Base-by-base conservation (phyloP, 805 yeast genomes). In the Cyberlindnera euphorbiiphila region DNA sequence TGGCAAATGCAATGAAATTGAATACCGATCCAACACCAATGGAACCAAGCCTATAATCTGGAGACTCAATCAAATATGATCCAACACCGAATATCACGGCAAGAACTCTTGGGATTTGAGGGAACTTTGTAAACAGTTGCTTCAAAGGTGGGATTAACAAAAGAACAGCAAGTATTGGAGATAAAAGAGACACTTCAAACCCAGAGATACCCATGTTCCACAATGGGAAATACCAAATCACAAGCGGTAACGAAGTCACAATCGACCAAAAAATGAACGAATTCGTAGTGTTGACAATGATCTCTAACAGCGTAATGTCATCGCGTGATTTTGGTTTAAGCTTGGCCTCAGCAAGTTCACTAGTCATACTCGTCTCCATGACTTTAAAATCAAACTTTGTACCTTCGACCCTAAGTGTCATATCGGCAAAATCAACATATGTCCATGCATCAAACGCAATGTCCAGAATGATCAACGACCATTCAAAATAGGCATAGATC, bases 151-250 rank as follows among this genome's bases (percentile, higher is more conserved):
- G 69, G 12, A 80, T 46, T 5, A 61, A 61, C 19, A 83, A 62
- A 3, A 84, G 27, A 11, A 80, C 42, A 2, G 95, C 87, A 4
- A 84, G 71, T 9, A 78, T 37, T 25, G 79, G 65, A 16, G 78
- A 64, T 6, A 76, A 55, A 32, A 86, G 68, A 3, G 78, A 72
- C 1, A 83, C 83, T 62, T 93, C 98, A 58, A 85, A 89, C 4
- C 98, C 98, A 2, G 95, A 84, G 30, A 93, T 82, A 6, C 97
- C 98, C 97, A 93, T 88, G 57, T 84, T 76, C 98, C 98, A 93
- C 45, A 93, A 68, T 9, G 98, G 98, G 71, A 93, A 93, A 65
- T 85, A 86, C 98, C 98, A 93, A 34, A 93, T 79, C 54, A 93
- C 79, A 39, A 93, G 72, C 29, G 87, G 82, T 42, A 93, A 66